Evolutionary conservation across 768 basidiomycete genomes (phyloP), one percentile per base, ranked within the genome.

Genomic region (Mycena galopus): DNA sequence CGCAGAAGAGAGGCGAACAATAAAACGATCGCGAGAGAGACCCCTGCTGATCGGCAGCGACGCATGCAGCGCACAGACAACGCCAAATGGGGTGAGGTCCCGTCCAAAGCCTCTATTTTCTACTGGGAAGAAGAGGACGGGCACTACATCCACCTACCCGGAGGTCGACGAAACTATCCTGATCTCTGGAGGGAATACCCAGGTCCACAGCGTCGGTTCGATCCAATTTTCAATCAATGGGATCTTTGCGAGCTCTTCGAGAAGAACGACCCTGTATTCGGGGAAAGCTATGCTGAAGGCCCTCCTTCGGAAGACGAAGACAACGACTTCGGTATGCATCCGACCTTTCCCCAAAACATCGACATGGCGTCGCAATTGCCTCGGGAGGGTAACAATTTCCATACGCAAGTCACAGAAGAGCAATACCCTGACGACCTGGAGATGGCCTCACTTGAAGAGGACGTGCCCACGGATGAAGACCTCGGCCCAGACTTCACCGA

Each of bases 171-270:
- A 4, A 16, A 53, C 19, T 60, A 21, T 50, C 25, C 16, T 0
- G 19, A 61, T 21, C 35, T 60, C 16, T 68, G 44, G 44, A 23
- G 6, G 1, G 59, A 60, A 21, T 68, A 60, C 35, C 32, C 33
- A 2, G 25, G 21, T 8, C 19, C 27, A n/a, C 65, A 66, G 33
- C 65, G 39, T 17, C 65, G 39, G 1, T 66, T 21, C 35, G 39
- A 57, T 29, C 10, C 37, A 10, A 4, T 42, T 8, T 16, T 17
- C 27, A 39, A 65, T 29, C 5, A 65, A 27, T 65, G 64, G 64
- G 64, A 65, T 30, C 35, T 65, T 21, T 65, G 64, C 33, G 51
- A 27, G 37, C 25, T 32, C 29, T 56, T 66, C 42, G 35, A 39
- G 17, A 37, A 35, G 0, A 37, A 37, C 62, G 60, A 62, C 42